Evolutionary conservation across 2,329 filamentous ascomycete genomes (phyloP), one percentile per base, ranked within the genome.

Genomic region (Neofusicoccum kwambonambiense): DNA sequence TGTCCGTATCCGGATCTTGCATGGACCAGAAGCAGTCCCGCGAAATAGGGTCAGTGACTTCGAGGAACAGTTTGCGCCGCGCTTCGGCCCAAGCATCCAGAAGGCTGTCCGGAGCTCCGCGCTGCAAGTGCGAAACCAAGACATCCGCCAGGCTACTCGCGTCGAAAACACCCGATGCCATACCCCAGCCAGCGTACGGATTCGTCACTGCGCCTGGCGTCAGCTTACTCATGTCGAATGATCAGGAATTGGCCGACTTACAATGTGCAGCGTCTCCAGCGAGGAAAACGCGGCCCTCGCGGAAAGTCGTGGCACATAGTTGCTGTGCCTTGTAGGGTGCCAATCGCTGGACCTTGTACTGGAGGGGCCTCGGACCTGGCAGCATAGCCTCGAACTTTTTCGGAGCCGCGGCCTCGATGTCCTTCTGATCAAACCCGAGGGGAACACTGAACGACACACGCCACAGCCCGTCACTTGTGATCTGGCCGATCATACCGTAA

Each of bases 271-370:
- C 77, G 67, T 79, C 78, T 3, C 77, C 78, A n/a, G 74, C 70
- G 2, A 80, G 64, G 3, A 77, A 68, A 3, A 78, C 73, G 3
- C 74, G 69, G 0, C 73, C 74, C n/a, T 69, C 68, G 54, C 69
- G 73, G 34, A 79, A 71, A 4, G 68, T 70, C 1, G 70, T 64
- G 2, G 73, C 76, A 44, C 74, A 76, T 0, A 76, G 69, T 67
- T 80, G 78, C 66, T 80, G 78, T 27, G 78, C 77, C 62, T 77
- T 77, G 64, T 80, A 80, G 7, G 78, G 73, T 17, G 78, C 78
- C 12, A 77, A 68, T 17, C 74, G 67, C 35, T 74, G 68, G 2
- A 80, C 69, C 15, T 74, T 67, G 54, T 77, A 80, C 39, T 47
- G 15, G 41, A 60, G 11, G 9, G 71, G 70, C 70, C 37, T 61